These are phyloP conservation scores for Penicillium riverlandense DNA, from an alignment of 495 filamentous ascomycete species.

Conservation along the genomic window DNA sequence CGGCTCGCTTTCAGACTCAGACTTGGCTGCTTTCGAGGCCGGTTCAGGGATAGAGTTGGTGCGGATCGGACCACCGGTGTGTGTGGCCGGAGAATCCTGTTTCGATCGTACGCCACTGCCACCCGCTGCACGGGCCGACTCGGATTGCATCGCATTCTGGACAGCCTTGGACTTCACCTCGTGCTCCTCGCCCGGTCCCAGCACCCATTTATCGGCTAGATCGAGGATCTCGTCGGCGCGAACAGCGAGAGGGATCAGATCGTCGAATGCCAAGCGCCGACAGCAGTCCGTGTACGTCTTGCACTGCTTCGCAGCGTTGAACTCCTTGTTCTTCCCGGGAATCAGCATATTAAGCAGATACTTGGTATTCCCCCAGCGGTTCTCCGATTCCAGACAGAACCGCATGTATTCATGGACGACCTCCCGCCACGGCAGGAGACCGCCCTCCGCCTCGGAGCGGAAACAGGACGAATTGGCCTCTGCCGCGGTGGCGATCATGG, in stretches of 20 bases:
- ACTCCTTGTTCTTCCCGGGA: slow-evolving; percentile 63
- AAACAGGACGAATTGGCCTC: slow-evolving; percentile 87
- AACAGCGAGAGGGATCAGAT: slow-evolving; percentile 49
- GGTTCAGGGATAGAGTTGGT: slow-evolving; percentile 29
- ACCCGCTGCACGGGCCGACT: slow-evolving; percentile 37
- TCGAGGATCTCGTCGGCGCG: slow-evolving; percentile 59
- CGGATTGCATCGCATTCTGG: slow-evolving; percentile 45
- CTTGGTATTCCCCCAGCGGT: slow-evolving; percentile 87
- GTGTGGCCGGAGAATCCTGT: slow-evolving; percentile 11
- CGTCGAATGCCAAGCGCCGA: slow-evolving; percentile 51
- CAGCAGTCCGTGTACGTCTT: slow-evolving; percentile 63
- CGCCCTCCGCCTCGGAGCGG: slow-evolving; percentile 54
- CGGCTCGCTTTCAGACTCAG: slow-evolving; percentile 5
- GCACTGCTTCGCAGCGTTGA: slow-evolving; percentile 43
- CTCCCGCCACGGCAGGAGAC: slow-evolving; percentile 61
- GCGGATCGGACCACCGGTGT: slow-evolving; percentile 32
- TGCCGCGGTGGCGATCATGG: slow-evolving; percentile 92
- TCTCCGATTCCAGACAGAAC: slow-evolving; percentile 66
- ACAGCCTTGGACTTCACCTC: slow-evolving; percentile 35
- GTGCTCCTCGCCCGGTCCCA: slow-evolving; percentile 18
- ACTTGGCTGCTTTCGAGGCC: slow-evolving; percentile 9
- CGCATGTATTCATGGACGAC: slow-evolving; percentile 68
- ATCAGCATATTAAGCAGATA: slow-evolving; percentile 79
- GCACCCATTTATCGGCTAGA: slow-evolving; percentile 40
- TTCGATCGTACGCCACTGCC: slow-evolving; percentile 27